phyloP scores from a whole-genome alignment of 148 eudicot genomes.

The Rhododendron kiyosumense region DNA sequence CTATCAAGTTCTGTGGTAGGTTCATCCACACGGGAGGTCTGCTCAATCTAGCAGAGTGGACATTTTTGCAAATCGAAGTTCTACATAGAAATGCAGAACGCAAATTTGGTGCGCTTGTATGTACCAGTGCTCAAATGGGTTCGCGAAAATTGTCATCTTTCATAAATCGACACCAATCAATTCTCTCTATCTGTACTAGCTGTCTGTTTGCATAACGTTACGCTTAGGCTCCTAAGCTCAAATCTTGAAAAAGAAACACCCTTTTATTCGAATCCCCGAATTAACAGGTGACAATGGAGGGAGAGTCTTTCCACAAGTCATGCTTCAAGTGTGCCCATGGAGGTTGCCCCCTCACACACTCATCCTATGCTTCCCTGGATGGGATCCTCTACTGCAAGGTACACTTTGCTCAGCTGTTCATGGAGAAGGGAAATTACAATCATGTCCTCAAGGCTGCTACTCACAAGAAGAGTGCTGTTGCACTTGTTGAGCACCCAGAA shows the following conservation, averaged over 20 bases:
- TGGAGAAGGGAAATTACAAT: conserved; percentile 80
- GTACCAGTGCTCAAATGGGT: not conserved
- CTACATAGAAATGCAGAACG: no score
- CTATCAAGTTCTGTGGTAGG: no score
- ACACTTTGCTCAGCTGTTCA: conserved; percentile 87
- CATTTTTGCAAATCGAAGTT: no score
- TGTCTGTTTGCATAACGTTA: not conserved
- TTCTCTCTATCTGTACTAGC: no score
- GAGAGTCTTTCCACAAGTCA: conserved; percentile 78
- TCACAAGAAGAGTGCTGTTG: conserved; percentile 33
- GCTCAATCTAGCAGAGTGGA: no score
- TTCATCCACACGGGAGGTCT: no score
- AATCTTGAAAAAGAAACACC: not conserved
- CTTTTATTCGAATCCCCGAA: not conserved
- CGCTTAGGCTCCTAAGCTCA: not conserved
- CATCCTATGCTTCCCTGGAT: conserved; percentile 86
- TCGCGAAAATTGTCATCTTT: not conserved
- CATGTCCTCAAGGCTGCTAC: conserved; percentile 73
- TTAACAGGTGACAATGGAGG: conserved; percentile 79
- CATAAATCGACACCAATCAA: not conserved
- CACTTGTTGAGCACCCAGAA: conserved; percentile 11
- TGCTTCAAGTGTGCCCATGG: conserved; percentile 97
- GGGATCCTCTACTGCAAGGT: conserved; percentile 83
- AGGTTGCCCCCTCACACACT: conserved; percentile 88
- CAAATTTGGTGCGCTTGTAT: not conserved